These are phyloP conservation scores for Umbilicus rupestris DNA, from an alignment of 164 flowering plant species.

Conservation along the genomic window DNA sequence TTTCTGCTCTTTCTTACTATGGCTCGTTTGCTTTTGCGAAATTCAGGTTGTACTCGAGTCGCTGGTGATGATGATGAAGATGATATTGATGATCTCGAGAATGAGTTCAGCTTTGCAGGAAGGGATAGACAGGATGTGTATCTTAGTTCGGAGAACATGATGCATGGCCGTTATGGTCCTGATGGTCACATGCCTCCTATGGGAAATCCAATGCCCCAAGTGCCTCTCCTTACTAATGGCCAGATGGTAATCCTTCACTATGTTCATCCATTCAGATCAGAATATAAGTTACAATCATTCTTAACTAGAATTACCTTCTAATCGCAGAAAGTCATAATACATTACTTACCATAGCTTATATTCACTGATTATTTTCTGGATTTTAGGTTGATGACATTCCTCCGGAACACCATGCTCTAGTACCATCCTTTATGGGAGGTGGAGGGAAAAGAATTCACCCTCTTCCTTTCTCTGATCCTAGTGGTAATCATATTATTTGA, in stretches of 20 bases:
- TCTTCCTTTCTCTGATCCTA: conserved; percentile 42
- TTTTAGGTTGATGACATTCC: conserved; percentile 44
- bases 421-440: conserved; percentile 34
- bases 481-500: conserved; percentile 16
- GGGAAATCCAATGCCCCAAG: conserved; percentile 15
- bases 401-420: conserved; percentile 47
- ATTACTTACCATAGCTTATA: neutral
- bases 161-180: conserved; percentile 12
- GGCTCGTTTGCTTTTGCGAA: neutral
- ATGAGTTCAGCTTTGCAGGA: conserved; percentile 20
- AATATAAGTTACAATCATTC: neutral
- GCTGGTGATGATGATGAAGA: conserved; percentile 18
- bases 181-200: conserved; percentile 15
- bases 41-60: conserved; percentile 14
- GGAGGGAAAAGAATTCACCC: conserved; percentile 45
- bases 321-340: neutral
- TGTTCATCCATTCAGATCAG: neutral
- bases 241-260: conserved; percentile 16
- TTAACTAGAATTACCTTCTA: neutral
- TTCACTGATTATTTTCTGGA: conserved; percentile 3
- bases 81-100: conserved; percentile 16
- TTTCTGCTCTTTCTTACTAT: neutral
- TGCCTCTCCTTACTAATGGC: conserved; percentile 22
- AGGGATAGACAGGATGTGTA: conserved; percentile 28
- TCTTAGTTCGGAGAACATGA: conserved; percentile 16